Percentiles rank a stretch among this genome's conserved stretches.
Evolutionary conservation across 768 basidiomycete genomes (phyloP).

Genomic region (Leccinum broughii): DNA sequence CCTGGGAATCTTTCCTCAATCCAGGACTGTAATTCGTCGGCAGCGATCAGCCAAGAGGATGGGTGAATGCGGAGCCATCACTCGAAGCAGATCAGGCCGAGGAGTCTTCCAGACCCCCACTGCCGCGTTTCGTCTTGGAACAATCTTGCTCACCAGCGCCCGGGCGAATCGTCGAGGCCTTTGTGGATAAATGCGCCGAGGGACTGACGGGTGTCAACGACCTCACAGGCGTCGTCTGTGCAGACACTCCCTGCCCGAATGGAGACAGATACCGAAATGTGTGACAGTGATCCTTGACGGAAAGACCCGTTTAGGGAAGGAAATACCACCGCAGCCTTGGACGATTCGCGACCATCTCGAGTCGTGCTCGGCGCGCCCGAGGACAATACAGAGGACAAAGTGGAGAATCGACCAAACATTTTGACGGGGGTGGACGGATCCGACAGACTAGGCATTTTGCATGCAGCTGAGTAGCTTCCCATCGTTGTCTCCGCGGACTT

Average conservation of each 20-base stretch:
- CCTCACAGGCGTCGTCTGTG: conserved; percentile 15
- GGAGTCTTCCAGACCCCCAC: neutral
- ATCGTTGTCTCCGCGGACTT: conserved; percentile 19
- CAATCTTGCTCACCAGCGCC: too few species aligned
- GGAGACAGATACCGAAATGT: neutral
- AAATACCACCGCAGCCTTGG: conserved; percentile 20
- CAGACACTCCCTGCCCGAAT: conserved; percentile 5
- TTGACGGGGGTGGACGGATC: conserved; percentile 22
- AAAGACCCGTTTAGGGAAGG: conserved; percentile 30
- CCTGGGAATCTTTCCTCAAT: conserved; percentile 26
- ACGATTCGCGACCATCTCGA: conserved; percentile 10
- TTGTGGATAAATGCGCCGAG: neutral
- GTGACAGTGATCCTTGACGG: conserved; percentile 13
- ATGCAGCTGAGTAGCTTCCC: neutral
- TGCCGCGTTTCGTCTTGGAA: neutral
- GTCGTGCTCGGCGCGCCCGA: neutral
- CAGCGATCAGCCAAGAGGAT: conserved; percentile 6
- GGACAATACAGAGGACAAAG: neutral
- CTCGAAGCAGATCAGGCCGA: neutral
- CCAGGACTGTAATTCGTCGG: conserved; percentile 10
- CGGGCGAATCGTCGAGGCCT: neutral
- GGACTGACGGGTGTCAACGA: conserved; percentile 7
- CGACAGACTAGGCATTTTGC: conserved; percentile 9
- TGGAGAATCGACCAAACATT: conserved; percentile 11
- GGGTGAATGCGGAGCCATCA: conserved; percentile 3